Evolutionary conservation across 75 land plant species (phyloP), one percentile per base, ranked within the genome.

Genomic region (Pinus taeda): DNA sequence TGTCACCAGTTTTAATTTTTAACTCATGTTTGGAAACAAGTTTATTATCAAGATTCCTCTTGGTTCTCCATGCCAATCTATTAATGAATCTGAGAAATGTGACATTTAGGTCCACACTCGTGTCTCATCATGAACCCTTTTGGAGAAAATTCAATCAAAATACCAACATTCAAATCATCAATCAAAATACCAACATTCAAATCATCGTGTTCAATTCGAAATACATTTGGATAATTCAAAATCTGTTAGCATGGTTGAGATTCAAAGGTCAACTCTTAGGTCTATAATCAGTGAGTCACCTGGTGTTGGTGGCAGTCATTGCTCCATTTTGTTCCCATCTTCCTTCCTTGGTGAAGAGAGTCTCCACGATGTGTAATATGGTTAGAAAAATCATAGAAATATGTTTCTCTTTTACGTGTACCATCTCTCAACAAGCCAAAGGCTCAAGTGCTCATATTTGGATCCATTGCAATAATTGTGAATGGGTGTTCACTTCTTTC

Each of bases 361-460:
- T 64, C 15, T 84, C 14, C 75, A 62, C 37, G 74, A 82, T 49
- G 18, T 15, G 20, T 78, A 75, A 78, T 30, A 15, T 8, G 55
- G 53, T 60, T 0, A 15, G 5, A 0, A 18, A 5, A n/a, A 18
- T 8, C 58, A 22, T 37, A 3, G 63, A 74, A 82, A 29, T 76
- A 87, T 29, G 87, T 90, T 3, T 73, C 90, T 30, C 6, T 93
- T 26, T 70, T 83, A 21, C 90, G 95, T 37, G 85, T 95, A 58
- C 95, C 90, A 5, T 3, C 18, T 63, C 80, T 93, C 11, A 88
- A 91, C 77, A 93, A 95, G 76, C 89, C 92, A 45, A 95, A 95
- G 75, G 74, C 87, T 49, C 98, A 82, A n/a, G 76, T 88, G 20
- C 73, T 94, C 17, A 0, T 94, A 26, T 13, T 90, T 22, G 97